phyloP scores from a whole-genome alignment of 2,329 filamentous ascomycete genomes.

The Ceratocystis destructans region DNA sequence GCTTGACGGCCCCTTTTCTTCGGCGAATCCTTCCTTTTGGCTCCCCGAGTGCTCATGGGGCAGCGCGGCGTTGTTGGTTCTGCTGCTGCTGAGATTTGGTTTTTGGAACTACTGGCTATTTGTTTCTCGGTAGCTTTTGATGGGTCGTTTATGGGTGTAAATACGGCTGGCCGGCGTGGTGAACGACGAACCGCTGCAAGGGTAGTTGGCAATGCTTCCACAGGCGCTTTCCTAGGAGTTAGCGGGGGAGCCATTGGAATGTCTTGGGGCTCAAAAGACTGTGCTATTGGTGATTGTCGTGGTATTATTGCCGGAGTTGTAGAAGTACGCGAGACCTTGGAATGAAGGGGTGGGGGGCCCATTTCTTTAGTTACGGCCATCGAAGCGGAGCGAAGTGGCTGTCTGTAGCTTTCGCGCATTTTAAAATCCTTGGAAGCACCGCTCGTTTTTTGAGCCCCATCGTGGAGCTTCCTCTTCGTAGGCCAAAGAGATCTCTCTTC shows the following conservation, averaged over 20 bases:
- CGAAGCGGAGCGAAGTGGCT: too few relatives aligned
- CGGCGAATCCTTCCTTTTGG: neutral
- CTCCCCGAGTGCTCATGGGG: neutral
- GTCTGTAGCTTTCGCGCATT: too few relatives aligned
- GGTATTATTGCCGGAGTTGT: too few relatives aligned
- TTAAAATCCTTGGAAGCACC: too few relatives aligned
- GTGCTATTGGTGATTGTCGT: too few relatives aligned
- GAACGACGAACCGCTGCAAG: neutral
- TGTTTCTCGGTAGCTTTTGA: neutral
- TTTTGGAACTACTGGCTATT: neutral
- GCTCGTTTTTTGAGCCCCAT: neutral
- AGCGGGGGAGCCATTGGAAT: neutral
- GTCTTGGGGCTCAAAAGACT: too few relatives aligned
- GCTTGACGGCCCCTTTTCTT: neutral
- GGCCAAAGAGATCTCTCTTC: neutral
- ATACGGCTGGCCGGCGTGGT: neutral
- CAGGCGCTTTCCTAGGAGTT: neutral
- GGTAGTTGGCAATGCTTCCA: neutral
- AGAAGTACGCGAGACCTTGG: too few relatives aligned
- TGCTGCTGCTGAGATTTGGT: neutral
- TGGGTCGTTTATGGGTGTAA: neutral
- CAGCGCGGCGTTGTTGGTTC: too few relatives aligned
- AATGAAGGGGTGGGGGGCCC: too few relatives aligned
- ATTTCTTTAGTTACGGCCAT: too few relatives aligned
- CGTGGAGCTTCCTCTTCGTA: neutral